Evolutionary conservation across 2,329 filamentous ascomycete species (phyloP).

Genomic region (Immersiporthe knoxdaviesiana): DNA sequence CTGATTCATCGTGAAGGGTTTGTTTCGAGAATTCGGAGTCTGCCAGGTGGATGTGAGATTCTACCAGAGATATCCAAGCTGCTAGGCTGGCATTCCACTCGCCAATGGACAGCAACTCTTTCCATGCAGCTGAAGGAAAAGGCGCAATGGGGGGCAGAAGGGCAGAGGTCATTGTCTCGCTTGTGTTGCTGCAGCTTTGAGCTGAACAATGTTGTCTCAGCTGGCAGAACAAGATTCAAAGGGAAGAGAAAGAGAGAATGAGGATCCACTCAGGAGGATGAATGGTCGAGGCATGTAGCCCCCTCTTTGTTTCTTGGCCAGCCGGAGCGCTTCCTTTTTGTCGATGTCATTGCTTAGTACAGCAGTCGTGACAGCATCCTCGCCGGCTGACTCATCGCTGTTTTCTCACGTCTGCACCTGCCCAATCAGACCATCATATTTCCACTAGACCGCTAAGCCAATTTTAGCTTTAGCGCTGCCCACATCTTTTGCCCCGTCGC

Average conservation of each 20-base stretch:
- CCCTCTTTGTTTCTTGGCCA: neutral
- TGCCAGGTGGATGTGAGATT: conserved; percentile 64
- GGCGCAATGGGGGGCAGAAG: conserved; percentile 73
- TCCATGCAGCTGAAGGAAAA: conserved; percentile 72
- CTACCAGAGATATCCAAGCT: conserved; percentile 72
- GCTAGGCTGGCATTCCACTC: conserved; percentile 81
- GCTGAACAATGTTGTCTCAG: too few relatives aligned
- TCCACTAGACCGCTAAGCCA: neutral
- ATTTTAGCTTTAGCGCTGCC: conserved; percentile 9
- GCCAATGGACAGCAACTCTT: conserved; percentile 63
- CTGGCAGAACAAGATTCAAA: neutral
- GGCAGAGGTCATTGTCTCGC: conserved; percentile 41
- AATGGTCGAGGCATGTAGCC: neutral
- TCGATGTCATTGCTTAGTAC: conserved; percentile 11
- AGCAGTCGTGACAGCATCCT: conserved; percentile 4
- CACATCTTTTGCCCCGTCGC: conserved; percentile 14
- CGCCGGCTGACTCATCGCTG: conserved; percentile 30
- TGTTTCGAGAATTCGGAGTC: conserved; percentile 57
- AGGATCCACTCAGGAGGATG: neutral
- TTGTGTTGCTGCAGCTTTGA: neutral
- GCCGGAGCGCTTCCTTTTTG: neutral
- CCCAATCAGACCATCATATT: neutral
- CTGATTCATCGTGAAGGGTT: conserved; percentile 59
- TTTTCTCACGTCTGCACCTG: neutral
- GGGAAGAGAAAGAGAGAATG: neutral